Conservation (phyloP, 306 rosid genomes). For the Urtica urens region DNA sequence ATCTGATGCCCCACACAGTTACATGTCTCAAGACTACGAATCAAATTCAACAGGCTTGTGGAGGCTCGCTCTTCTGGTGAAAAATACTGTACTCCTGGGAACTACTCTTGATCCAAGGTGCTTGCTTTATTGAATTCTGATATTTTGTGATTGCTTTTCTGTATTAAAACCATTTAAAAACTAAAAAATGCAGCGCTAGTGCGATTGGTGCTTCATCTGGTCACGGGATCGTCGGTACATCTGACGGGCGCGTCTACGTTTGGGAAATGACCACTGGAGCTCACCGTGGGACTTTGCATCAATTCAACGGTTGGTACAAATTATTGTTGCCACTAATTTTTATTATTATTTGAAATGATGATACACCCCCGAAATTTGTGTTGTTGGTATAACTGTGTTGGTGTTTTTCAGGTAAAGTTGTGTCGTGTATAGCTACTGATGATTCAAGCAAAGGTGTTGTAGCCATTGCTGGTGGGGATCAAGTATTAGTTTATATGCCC, state of each 20-base stretch:
- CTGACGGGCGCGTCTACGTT: slow-evolving; percentile 50
- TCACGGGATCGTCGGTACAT: slow-evolving; percentile 49
- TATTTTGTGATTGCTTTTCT: slow-evolving; percentile 3
- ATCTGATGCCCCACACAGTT: slow-evolving; percentile 21
- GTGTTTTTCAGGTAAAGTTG: slow-evolving; percentile 31
- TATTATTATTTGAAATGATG: neutral
- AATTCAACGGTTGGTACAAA: slow-evolving; percentile 43
- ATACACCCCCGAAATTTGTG: neutral
- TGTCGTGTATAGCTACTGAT: slow-evolving; percentile 58
- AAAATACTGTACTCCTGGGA: slow-evolving; percentile 47
- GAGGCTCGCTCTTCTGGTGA: slow-evolving; percentile 64
- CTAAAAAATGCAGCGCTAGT: slow-evolving; percentile 38
- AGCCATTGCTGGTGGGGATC: slow-evolving; percentile 46
- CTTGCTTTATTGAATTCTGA: slow-evolving; percentile 10
- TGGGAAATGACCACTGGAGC: slow-evolving; percentile 75
- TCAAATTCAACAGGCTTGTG: slow-evolving; percentile 36
- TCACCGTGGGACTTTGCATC: slow-evolving; percentile 45
- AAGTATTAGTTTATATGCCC: slow-evolving; percentile 42
- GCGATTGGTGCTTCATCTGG: slow-evolving; percentile 53
- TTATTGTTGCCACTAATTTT: neutral
- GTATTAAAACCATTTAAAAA: neutral
- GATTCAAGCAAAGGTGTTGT: slow-evolving; percentile 38
- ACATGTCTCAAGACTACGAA: slow-evolving; percentile 25
- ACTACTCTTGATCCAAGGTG: slow-evolving; percentile 66
- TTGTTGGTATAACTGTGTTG: neutral